Base-by-base conservation (phyloP, 139 green algal species). In the Pleodorina starrii region DNA sequence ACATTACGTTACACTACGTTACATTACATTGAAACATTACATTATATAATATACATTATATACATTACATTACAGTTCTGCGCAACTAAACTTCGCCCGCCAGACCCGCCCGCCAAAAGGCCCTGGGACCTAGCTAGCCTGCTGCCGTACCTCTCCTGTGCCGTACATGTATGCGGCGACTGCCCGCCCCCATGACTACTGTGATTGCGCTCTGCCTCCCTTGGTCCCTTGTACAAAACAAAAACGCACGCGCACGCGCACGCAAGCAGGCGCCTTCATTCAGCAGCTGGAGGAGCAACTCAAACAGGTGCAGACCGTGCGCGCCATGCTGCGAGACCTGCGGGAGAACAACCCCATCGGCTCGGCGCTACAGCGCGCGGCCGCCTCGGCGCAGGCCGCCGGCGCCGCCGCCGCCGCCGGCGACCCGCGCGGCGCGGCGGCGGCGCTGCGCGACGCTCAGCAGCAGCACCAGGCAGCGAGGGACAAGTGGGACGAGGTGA, bases 201-300 rank as follows among this genome's bases (percentile, higher is more conserved):
- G n/a, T n/a, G n/a, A n/a, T n/a, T n/a, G n/a, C n/a, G n/a, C n/a
- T n/a, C n/a, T n/a, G n/a, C n/a, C n/a, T n/a, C n/a, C n/a, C n/a
- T n/a, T n/a, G n/a, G n/a, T n/a, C n/a, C n/a, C n/a, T n/a, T n/a
- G n/a, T n/a, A n/a, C n/a, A n/a, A n/a, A n/a, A n/a, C n/a, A n/a
- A n/a, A n/a, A n/a, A n/a, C n/a, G n/a, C n/a, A n/a, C n/a, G n/a
- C n/a, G n/a, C n/a, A n/a, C n/a, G n/a, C n/a, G n/a, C n/a, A n/a
- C n/a, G n/a, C n/a, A n/a, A n/a, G n/a, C 51, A 85, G 78, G 78
- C 38, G 40, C 36, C 0, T 42, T 85, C 7, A 73, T 85, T 43
- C 42, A 27, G 23, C 46, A 85, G 21, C 51, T 85, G 36, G 78
- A 85, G 78, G 51, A 36, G 23, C 51, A 73, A 7, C 54, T 73